Conservation (phyloP, 1,139 yeast genomes). For the Pichia sp. region DNA sequence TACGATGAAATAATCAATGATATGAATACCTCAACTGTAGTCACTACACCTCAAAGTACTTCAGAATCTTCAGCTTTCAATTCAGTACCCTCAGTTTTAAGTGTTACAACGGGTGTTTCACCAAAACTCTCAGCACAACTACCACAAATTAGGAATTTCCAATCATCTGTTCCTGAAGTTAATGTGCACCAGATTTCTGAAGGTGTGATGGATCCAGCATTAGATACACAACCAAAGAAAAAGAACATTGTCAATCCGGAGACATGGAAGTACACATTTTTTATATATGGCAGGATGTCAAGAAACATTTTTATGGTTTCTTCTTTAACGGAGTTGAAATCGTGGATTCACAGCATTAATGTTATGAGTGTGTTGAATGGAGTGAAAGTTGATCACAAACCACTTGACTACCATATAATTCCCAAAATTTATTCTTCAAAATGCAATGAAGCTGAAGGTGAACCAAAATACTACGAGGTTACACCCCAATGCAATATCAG, state of each 20-base stretch:
- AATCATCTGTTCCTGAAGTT: not conserved
- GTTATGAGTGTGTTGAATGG: slow-evolving; percentile 48
- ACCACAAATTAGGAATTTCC: not conserved
- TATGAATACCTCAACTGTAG: not conserved
- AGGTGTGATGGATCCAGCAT: not conserved
- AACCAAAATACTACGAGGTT: slow-evolving; percentile 15
- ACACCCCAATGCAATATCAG: slow-evolving; percentile 1
- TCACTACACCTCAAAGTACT: not conserved
- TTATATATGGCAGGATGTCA: slow-evolving; percentile 36
- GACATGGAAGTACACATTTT: slow-evolving; percentile 27
- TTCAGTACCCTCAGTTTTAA: not conserved
- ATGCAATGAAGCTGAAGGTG: not conserved
- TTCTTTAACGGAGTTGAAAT: slow-evolving; percentile 38
- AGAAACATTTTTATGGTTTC: slow-evolving; percentile 33
- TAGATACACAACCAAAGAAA: not conserved
- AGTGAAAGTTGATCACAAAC: slow-evolving; percentile 27
- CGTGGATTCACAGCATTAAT: slow-evolving; percentile 57
- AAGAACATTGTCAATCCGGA: not conserved
- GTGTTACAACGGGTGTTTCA: not conserved
- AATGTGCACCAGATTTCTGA: not conserved
- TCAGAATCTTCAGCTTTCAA: not conserved
- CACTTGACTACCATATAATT: slow-evolving; percentile 2
- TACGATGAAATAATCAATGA: slow-evolving; percentile 25
- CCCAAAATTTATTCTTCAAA: slow-evolving; percentile 2
- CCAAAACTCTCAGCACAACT: not conserved